Percentiles rank a stretch among this genome's conserved stretches.
These are phyloP conservation scores for Aegle marmelos DNA, from an alignment of 345 rosid species.

Conservation along the genomic window DNA sequence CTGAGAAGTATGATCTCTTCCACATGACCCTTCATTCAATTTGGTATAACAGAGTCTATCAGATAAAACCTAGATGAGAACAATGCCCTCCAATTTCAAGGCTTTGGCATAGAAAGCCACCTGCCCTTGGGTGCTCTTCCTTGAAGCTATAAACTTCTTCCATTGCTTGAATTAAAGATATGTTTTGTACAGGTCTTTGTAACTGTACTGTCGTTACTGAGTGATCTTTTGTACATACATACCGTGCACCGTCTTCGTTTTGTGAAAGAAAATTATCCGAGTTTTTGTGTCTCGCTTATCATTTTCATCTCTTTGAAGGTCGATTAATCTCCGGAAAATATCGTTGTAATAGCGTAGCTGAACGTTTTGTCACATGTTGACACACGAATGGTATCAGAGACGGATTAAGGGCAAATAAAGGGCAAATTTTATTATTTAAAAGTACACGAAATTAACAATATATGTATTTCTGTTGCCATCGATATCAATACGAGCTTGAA, in stretches of 20 bases:
- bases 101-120: background rate
- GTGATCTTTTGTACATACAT: background rate
- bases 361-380: too few relatives aligned
- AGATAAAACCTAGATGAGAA: constrained; percentile 58
- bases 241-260: background rate
- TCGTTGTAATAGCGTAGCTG: too few relatives aligned
- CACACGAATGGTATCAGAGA: too few relatives aligned
- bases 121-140: background rate
- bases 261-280: background rate
- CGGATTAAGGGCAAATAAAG: too few relatives aligned
- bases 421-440: too few relatives aligned
- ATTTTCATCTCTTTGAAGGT: too few relatives aligned
- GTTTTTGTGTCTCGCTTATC: too few relatives aligned
- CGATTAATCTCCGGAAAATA: too few relatives aligned
- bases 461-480: too few relatives aligned
- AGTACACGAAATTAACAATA: too few relatives aligned
- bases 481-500: too few relatives aligned
- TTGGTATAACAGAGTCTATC: constrained; percentile 85
- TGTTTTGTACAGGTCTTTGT: background rate
- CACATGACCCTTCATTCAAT: constrained; percentile 91
- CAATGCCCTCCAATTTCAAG: too few relatives aligned
- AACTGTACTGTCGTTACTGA: background rate
- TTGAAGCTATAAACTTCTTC: background rate
- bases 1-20: constrained; percentile 80
- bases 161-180: background rate